Evolutionary conservation across 371 early-diverging fungal genomes (phyloP).

Genomic region (Parasitella parasitica): DNA sequence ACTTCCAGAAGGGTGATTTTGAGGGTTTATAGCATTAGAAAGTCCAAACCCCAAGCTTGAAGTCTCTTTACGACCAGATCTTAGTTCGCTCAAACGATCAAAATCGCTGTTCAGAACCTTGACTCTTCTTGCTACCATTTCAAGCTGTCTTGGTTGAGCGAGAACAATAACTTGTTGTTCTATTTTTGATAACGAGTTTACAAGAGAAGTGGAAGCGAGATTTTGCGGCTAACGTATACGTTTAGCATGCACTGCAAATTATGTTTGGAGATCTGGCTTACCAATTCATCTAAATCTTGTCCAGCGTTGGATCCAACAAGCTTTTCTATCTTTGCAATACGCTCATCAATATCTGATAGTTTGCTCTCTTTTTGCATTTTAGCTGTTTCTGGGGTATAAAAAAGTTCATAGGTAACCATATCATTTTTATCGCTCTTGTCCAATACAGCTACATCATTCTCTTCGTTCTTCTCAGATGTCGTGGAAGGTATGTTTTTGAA

Average conservation of each 20-base stretch:
- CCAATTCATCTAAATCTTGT: slow-evolving; percentile 54
- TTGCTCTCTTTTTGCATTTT: slow-evolving; percentile 61
- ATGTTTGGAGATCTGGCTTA: slow-evolving; percentile 7
- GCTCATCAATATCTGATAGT: slow-evolving; percentile 70
- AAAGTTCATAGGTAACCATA: slow-evolving; percentile 76
- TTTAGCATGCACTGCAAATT: background rate
- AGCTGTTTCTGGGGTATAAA: slow-evolving; percentile 70
- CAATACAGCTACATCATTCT: slow-evolving; percentile 21
- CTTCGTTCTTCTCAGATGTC: slow-evolving; percentile 11
- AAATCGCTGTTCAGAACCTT: slow-evolving; percentile 71
- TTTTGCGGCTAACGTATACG: slow-evolving; percentile 29
- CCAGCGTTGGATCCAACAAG: slow-evolving; percentile 73
- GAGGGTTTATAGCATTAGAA: slow-evolving; percentile 2
- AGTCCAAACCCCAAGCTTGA: slow-evolving; percentile 27
- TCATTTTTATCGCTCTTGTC: slow-evolving; percentile 35
- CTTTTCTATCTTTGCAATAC: slow-evolving; percentile 78
- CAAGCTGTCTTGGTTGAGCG: slow-evolving; percentile 79
- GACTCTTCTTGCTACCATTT: slow-evolving; percentile 70
- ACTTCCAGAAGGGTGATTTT: background rate
- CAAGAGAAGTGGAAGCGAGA: slow-evolving; percentile 48
- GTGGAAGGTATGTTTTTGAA: slow-evolving; percentile 42
- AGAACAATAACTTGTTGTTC: slow-evolving; percentile 79
- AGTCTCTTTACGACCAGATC: slow-evolving; percentile 51
- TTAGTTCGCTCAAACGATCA: slow-evolving; percentile 74
- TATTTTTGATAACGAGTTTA: slow-evolving; percentile 71